Percentiles rank a stretch among this genome's conserved stretches.
Conservation (phyloP, 805 yeast species). For the Nakazawaea siamensis region DNA sequence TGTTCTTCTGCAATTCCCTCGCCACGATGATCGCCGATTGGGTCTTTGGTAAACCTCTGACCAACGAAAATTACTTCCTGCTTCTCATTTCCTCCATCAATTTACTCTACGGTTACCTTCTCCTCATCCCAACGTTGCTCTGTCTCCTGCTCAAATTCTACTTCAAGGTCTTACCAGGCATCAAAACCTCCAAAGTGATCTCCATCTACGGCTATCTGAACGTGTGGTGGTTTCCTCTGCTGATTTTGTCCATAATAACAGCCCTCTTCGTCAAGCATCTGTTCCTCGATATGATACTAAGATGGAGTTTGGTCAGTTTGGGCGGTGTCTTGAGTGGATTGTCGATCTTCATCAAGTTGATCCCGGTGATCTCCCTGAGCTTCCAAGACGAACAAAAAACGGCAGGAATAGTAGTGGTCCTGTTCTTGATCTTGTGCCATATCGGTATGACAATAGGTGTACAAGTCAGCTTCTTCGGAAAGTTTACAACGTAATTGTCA, state of each 20-base stretch:
- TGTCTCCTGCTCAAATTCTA: conserved; percentile 45
- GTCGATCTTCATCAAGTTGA: conserved; percentile 38
- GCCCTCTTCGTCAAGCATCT: conserved; percentile 41
- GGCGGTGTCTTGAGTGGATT: conserved; percentile 60
- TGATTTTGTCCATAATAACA: conserved; percentile 50
- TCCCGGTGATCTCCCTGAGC: conserved; percentile 28
- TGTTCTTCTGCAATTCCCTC: conserved; percentile 71
- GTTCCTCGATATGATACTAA: conserved; percentile 37
- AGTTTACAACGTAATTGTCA: too few species aligned
- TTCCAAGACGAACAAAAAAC: conserved; percentile 22
- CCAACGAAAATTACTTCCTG: conserved; percentile 45
- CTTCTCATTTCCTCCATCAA: conserved; percentile 61
- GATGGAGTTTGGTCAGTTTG: conserved; percentile 53
- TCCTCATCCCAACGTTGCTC: conserved; percentile 50
- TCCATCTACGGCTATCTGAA: conserved; percentile 83
- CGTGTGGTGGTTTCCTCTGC: conserved; percentile 79
- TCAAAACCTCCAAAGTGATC: conserved; percentile 51
- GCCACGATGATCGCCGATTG: conserved; percentile 55
- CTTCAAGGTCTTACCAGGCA: conserved; percentile 39
- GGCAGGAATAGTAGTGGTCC: conserved; percentile 15
- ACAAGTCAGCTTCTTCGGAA: conserved; percentile 60
- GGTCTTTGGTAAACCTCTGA: conserved; percentile 29
- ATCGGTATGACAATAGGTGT: conserved; percentile 53
- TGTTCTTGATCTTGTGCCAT: conserved; percentile 42
- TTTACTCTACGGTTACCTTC: conserved; percentile 69